Conservation (phyloP, 2,329 filamentous ascomycete species). For the Clonostachys sp. region DNA sequence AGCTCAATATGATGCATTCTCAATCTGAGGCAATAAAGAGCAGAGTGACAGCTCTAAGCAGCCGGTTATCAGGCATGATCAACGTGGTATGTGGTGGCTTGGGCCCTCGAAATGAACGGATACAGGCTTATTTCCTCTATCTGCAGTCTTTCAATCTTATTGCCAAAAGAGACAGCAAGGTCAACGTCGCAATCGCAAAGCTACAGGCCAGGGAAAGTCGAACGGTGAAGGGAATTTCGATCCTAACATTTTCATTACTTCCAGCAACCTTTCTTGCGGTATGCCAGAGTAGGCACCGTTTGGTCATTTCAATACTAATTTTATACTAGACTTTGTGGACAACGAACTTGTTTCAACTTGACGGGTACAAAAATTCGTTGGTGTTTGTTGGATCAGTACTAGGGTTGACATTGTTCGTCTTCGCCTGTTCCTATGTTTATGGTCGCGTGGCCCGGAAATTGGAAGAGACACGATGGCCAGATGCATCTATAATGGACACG, state of each 20-base stretch:
- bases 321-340: too few species aligned
- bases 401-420: too few species aligned
- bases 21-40: constrained; percentile 1
- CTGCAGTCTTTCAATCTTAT: constrained; percentile 4
- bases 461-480: too few species aligned
- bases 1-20: background rate
- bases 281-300: background rate
- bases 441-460: too few species aligned
- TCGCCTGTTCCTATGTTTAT: too few species aligned
- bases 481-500: too few species aligned
- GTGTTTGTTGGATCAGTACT: too few species aligned
- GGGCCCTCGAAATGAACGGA: background rate
- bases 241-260: constrained; percentile 2
- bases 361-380: too few species aligned
- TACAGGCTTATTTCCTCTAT: background rate
- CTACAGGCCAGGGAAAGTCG: constrained; percentile 2
- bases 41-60: background rate
- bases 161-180: constrained; percentile 4
- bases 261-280: constrained; percentile 3
- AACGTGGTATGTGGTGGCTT: constrained; percentile 1
- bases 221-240: constrained; percentile 1
- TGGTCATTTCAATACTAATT: too few species aligned
- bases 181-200: constrained; percentile 3
- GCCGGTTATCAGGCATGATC: constrained; percentile 3
- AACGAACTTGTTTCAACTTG: too few species aligned